A percentile compares a stretch with the other conserved stretches of the same genome.
These are phyloP conservation scores for Sclerotinia sclerotiorum DNA, from an alignment of 2,329 filamentous ascomycete genomes.

Conservation along the genomic window DNA sequence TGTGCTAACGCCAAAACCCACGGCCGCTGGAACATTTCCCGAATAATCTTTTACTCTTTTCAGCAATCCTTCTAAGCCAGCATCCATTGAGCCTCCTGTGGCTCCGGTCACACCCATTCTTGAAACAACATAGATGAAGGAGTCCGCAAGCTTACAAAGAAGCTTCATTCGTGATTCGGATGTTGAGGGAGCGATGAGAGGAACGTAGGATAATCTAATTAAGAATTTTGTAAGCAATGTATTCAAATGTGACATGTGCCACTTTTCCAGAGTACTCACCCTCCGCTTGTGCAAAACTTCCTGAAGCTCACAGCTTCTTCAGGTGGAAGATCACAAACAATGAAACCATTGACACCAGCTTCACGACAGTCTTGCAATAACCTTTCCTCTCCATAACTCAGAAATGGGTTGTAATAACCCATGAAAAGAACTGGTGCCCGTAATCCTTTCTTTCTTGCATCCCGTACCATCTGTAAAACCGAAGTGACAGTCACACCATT, in stretches of 20 bases:
- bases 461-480: conserved; percentile 79
- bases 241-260: neutral
- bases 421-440: conserved; percentile 85
- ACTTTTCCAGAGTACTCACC: conserved; percentile 49
- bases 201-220: conserved; percentile 81
- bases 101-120: conserved; percentile 96
- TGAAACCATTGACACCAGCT: conserved; percentile 91
- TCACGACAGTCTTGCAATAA: conserved; percentile 81
- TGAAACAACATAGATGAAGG: conserved; percentile 98
- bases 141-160: conserved; percentile 94
- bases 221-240: conserved; percentile 24
- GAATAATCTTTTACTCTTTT: conserved; percentile 88
- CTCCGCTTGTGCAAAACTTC: conserved; percentile 74
- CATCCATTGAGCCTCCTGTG: conserved; percentile 70
- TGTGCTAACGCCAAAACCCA: conserved; percentile 96
- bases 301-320: conserved; percentile 95
- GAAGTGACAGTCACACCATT: conserved; percentile 84
- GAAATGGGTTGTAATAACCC: conserved; percentile 97
- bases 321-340: conserved; percentile 91
- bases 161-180: conserved; percentile 93
- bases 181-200: conserved; percentile 92
- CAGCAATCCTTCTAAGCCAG: conserved; percentile 77
- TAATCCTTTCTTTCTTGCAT: conserved; percentile 74
- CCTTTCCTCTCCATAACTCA: conserved; percentile 90
- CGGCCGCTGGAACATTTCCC: conserved; percentile 83